phyloP scores from a whole-genome alignment of 140 eudicot species.

The Flaveria floridana region DNA sequence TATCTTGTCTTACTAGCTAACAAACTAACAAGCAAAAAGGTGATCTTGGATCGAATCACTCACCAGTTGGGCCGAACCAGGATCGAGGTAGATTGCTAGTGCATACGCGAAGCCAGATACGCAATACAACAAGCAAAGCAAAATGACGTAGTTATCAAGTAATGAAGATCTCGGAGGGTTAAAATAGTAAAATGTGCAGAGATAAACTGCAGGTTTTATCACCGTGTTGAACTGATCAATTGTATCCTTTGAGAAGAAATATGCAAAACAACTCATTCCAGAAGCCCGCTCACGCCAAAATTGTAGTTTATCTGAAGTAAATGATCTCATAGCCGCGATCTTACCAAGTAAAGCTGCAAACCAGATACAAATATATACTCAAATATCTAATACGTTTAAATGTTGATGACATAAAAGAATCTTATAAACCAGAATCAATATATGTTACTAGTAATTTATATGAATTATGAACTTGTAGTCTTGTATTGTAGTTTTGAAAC shows the following conservation, averaged over 20 bases:
- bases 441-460: too few relatives aligned
- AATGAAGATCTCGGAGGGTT: conserved; percentile 85
- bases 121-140: conserved; percentile 82
- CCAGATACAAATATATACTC: conserved; percentile 7
- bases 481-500: conserved; percentile 31
- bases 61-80: conserved; percentile 93
- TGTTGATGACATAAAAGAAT: background rate
- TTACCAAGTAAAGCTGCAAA: conserved; percentile 78
- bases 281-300: conserved; percentile 96
- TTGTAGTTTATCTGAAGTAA: conserved; percentile 77
- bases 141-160: conserved; percentile 64
- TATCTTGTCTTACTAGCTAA: background rate
- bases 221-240: conserved; percentile 82
- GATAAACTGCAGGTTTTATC: conserved; percentile 84
- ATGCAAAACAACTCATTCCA: conserved; percentile 95
- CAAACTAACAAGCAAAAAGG: background rate
- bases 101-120: conserved; percentile 90
- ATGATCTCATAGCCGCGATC: conserved; percentile 87
- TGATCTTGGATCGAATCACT: conserved; percentile 11
- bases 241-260: conserved; percentile 84
- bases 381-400: background rate
- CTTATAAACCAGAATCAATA: background rate
- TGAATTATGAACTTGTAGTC: background rate
- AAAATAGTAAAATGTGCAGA: conserved; percentile 89
- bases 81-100: conserved; percentile 85